Conservation (phyloP, 208 protist genomes). For the Trypanosoma conorhini region DNA sequence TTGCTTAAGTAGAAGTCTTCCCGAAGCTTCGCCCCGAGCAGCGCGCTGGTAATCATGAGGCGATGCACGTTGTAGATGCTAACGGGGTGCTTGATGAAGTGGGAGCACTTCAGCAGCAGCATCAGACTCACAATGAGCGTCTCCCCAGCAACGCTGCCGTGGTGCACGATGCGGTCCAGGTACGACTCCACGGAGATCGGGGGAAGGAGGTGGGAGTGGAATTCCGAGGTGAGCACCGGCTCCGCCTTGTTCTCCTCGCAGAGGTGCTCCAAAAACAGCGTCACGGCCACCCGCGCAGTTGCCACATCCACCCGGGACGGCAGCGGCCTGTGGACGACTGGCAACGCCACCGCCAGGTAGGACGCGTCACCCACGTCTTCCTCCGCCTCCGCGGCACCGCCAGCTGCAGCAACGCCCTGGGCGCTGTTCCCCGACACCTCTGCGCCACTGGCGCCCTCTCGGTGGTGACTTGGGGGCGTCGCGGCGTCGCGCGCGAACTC, state of each 20-base stretch:
- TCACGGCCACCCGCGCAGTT: slow-evolving; percentile 38
- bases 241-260: slow-evolving; percentile 57
- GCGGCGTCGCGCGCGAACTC: background rate
- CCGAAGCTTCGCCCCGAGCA: slow-evolving; percentile 92
- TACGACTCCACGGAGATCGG: slow-evolving; percentile 81
- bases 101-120: slow-evolving; percentile 85
- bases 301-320: background rate
- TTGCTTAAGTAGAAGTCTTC: slow-evolving; percentile 95
- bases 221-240: slow-evolving; percentile 65
- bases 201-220: slow-evolving; percentile 77
- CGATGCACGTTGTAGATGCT: slow-evolving; percentile 93
- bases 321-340: background rate
- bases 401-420: background rate
- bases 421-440: background rate
- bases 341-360: background rate
- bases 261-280: slow-evolving; percentile 55
- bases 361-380: background rate
- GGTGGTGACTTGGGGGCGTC: background rate
- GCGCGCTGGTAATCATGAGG: slow-evolving; percentile 86
- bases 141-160: slow-evolving; percentile 79
- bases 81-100: slow-evolving; percentile 71
- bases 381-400: background rate
- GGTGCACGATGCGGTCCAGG: slow-evolving; percentile 82
- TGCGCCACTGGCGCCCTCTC: background rate
- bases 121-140: slow-evolving; percentile 90